Evolutionary conservation across 2,329 filamentous ascomycete genomes (phyloP).

Genomic region (Cordyceps cicadae): DNA sequence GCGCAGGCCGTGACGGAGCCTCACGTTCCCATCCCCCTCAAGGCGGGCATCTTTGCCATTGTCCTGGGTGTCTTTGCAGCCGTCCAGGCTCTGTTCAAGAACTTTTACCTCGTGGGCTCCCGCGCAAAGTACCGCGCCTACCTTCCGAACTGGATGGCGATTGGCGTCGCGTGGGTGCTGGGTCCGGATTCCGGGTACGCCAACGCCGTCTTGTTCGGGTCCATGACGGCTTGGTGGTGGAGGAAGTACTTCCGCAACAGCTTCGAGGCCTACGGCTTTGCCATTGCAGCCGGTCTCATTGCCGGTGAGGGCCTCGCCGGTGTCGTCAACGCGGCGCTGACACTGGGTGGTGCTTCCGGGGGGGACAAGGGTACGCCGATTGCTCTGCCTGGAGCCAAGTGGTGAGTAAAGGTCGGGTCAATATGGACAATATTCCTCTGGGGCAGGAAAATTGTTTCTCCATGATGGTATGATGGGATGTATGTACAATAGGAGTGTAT

Average conservation of each 20-base stretch:
- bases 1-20: conserved; percentile 52
- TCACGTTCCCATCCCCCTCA: conserved; percentile 45
- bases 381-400: conserved; percentile 13
- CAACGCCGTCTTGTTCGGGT: conserved; percentile 51
- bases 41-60: conserved; percentile 49
- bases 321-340: conserved; percentile 46
- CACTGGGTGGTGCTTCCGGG: conserved; percentile 23
- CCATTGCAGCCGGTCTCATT: conserved; percentile 52
- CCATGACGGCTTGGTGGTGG: conserved; percentile 46
- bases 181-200: conserved; percentile 45
- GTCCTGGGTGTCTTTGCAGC: conserved; percentile 43
- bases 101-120: conserved; percentile 43
- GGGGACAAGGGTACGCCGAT: conserved; percentile 9
- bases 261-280: conserved; percentile 50
- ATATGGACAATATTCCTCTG: background rate
- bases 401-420: background rate
- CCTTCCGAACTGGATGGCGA: conserved; percentile 55
- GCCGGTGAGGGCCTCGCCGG: conserved; percentile 56
- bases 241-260: conserved; percentile 38
- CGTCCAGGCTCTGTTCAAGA: conserved; percentile 43
- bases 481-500: background rate
- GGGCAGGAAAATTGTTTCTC: background rate
- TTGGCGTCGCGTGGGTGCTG: conserved; percentile 52
- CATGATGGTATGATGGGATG: background rate
- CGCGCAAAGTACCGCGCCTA: conserved; percentile 48